Evolutionary conservation across 164 flowering plant genomes (phyloP).

Genomic region (Aristolochia fimbriata): DNA sequence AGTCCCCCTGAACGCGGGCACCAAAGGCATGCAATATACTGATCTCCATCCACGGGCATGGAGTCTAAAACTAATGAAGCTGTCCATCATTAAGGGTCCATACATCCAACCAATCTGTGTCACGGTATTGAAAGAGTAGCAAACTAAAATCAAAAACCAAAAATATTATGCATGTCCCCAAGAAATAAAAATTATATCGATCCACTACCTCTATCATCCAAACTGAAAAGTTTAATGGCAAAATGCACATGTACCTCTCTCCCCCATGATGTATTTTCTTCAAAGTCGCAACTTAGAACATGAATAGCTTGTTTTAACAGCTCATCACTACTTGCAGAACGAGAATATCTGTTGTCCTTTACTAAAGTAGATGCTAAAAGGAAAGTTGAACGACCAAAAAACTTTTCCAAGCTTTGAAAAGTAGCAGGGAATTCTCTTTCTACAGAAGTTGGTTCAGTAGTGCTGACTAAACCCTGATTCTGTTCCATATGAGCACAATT

Average conservation of each 20-base stretch:
- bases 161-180: too few species aligned
- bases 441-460: constrained; percentile 6
- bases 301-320: constrained; percentile 33
- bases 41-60: constrained; percentile 32
- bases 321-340: constrained; percentile 17
- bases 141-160: too few species aligned
- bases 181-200: too few species aligned
- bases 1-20: constrained; percentile 22
- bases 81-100: constrained; percentile 17
- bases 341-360: constrained; percentile 19
- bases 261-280: constrained; percentile 31
- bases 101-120: constrained; percentile 30
- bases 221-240: not conserved
- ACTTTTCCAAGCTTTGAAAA: constrained; percentile 20
- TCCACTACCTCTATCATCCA: too few species aligned
- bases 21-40: constrained; percentile 19
- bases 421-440: constrained; percentile 8
- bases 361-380: constrained; percentile 26
- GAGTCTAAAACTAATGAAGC: constrained; percentile 29
- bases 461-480: constrained; percentile 5
- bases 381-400: constrained; percentile 22
- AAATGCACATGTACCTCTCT: constrained; percentile 24
- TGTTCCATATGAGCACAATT: constrained; percentile 12
- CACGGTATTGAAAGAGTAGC: too few species aligned
- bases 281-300: constrained; percentile 29